Base-by-base conservation (phyloP, 139 green algal genomes). In the Nannochloris sp. region DNA sequence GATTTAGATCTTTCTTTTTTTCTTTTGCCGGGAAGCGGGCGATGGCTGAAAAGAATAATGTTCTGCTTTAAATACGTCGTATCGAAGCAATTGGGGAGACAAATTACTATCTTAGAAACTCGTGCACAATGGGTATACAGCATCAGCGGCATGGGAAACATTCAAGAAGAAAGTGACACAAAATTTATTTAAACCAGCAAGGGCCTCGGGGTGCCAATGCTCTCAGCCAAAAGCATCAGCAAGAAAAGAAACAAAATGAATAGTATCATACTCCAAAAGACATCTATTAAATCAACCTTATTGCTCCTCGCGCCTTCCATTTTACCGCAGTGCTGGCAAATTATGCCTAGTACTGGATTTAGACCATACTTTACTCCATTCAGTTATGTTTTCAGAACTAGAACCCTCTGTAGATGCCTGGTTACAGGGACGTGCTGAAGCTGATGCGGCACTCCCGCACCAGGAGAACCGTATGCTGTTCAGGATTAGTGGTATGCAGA, bases 281-380 rank as follows among this genome's bases (percentile, higher is more conserved):
- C 42, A 51, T 51, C 19, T 51, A 27, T 51, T 51, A 51, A 51
- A 27, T 51, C 19, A 19, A 51, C 19, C 19, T 27, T 51, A 51
- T 51, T 51, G 19, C 42, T 51, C 19, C 19, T 51, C 42, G 42
- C 42, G 42, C 19, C 42, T 51, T 27, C 42, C 42, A 5, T 48
- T 24, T 27, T 8, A 19, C 23, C 23, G n/a, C 66, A 73, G 66
- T 48, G 36, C 31, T 10, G 66, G 66, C n/a, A 73, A 73, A 51
- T 51, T 76, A 56, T 61, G 54, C 61, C 78, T 97, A 5, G 82
- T 97, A n/a, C 78, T 97, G 39, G 92, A 97, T 68, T 74, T 97
- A 59, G 92, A 97, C 61, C 92, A 97, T 85, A 97, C 92, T 12
- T 79, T 97, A 70, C 81, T 97, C 34, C 92, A 95, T 72, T 89